Percentiles rank a stretch among this genome's conserved stretches.
phyloP scores from a whole-genome alignment of 495 filamentous ascomycete genomes.

The Opeltia flavorubescens region DNA sequence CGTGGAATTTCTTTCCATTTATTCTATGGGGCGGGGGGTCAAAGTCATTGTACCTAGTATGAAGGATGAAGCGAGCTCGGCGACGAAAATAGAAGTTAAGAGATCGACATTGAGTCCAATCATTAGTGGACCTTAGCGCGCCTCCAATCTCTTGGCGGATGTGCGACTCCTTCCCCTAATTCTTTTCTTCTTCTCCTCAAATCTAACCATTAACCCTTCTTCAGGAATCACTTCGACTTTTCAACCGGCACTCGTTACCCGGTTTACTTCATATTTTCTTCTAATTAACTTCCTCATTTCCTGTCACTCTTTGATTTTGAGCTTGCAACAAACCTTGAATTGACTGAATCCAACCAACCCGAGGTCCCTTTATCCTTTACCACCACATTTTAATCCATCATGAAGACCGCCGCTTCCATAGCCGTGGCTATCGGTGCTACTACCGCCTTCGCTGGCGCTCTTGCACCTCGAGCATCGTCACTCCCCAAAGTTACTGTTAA shows the following conservation, averaged over 20 bases:
- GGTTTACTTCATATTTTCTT: background rate
- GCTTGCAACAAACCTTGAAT: background rate
- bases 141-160: too few species aligned
- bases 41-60: too few species aligned
- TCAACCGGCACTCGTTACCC: conserved; percentile 6
- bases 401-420: conserved; percentile 8
- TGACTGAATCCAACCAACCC: background rate
- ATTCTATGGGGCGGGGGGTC: too few species aligned
- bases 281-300: conserved; percentile 12
- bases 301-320: conserved; percentile 1
- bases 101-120: too few species aligned
- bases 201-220: conserved; percentile 6
- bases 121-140: too few species aligned
- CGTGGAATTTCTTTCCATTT: too few species aligned
- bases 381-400: conserved; percentile 8
- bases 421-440: conserved; percentile 15
- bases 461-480: conserved; percentile 10
- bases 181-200: conserved; percentile 17
- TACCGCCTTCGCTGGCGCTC: conserved; percentile 9
- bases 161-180: conserved; percentile 20
- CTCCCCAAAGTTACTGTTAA: conserved; percentile 28
- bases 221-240: conserved; percentile 7
- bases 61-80: too few species aligned
- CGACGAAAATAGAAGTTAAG: too few species aligned
- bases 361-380: background rate